Evolutionary conservation across 2,329 filamentous ascomycete genomes (phyloP), one percentile per base, ranked within the genome.

Genomic region (Clonostachys sp.): DNA sequence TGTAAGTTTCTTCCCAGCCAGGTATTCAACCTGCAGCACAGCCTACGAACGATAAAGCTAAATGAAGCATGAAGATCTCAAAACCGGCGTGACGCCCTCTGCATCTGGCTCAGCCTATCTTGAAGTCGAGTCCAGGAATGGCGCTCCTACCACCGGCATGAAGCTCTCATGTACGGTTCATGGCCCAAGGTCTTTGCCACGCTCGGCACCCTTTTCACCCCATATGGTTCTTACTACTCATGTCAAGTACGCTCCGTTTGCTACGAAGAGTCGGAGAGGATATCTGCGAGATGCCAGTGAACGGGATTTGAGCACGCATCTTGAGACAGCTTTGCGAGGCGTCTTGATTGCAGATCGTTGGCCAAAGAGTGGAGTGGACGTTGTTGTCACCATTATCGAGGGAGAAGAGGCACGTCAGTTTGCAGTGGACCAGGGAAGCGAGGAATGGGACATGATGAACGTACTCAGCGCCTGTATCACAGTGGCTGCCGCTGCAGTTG

Each of bases 281-380:
- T 96, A 96, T 63, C 73, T 96, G 18, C 84, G 91, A 42, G 92
- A 97, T 64, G 77, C 86, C 14, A 86, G 80, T 51, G 94, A 99
- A 70, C 81, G 91, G 45, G 94, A 99, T 62, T 77, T 99, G 3
- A 89, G 89, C 12, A 87, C 91, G 12, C 92, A 97, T 63, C 74
- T 99, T 4, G 91, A 97, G 66, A 92, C 90, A 14, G 91, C 94
- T 24, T 75, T 99, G 45, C 81, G 91, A 34, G 92, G 92, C 1
- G 88, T 90, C 8, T 84, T 97, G 45, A 92, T 97, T 60, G 91
- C 90, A 13, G 91, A 96, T 63, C 78, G 92, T 49, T 99, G 92
- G 89, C 94, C 94, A n/a, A 99, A 99, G 74, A 96, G 90, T 64
- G 91, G 90, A 41, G 85, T 96, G n/a, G 94, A 99, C 63, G 85